These are phyloP conservation scores for Wickerhamomyces tratensis DNA, from an alignment of 805 yeast species.

Conservation along the genomic window DNA sequence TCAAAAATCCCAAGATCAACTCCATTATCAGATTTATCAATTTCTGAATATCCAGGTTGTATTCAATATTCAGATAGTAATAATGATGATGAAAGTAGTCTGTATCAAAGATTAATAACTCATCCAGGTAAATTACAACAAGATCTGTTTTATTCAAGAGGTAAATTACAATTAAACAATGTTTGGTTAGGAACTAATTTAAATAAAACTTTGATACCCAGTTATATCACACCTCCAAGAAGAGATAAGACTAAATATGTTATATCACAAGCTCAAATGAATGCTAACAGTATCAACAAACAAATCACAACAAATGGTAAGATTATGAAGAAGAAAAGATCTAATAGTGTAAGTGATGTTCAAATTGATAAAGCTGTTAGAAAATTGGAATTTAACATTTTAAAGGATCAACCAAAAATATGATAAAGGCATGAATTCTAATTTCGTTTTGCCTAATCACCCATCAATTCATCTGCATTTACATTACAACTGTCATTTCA, in stretches of 20 bases:
- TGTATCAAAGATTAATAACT: not conserved
- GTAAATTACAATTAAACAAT: conserved; percentile 6
- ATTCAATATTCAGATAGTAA: conserved; percentile 4
- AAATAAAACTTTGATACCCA: conserved; percentile 8
- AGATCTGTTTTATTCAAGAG: not conserved
- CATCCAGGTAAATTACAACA: not conserved
- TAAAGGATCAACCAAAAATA: too few relatives aligned
- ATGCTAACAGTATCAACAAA: conserved; percentile 6
- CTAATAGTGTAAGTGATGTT: conserved; percentile 10
- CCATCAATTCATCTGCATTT: too few relatives aligned
- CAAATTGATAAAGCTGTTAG: conserved; percentile 13
- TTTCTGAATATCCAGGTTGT: conserved; percentile 9
- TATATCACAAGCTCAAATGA: not conserved
- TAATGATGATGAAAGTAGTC: too few relatives aligned
- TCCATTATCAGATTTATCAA: conserved; percentile 9
- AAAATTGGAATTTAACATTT: conserved; percentile 14
- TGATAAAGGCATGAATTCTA: too few relatives aligned
- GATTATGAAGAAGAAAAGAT: conserved; percentile 12
- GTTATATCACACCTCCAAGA: conserved; percentile 19
- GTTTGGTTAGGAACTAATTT: conserved; percentile 7
- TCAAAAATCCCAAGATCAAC: not conserved
- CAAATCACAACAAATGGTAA: conserved; percentile 1
- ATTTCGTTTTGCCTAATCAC: too few relatives aligned
- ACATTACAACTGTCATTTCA: too few relatives aligned
- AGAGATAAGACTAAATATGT: conserved; percentile 10